A percentile compares a stretch with the other conserved stretches of the same genome.
These are phyloP conservation scores for Pinus taeda DNA, from an alignment of 75 land plant species.

Conservation along the genomic window DNA sequence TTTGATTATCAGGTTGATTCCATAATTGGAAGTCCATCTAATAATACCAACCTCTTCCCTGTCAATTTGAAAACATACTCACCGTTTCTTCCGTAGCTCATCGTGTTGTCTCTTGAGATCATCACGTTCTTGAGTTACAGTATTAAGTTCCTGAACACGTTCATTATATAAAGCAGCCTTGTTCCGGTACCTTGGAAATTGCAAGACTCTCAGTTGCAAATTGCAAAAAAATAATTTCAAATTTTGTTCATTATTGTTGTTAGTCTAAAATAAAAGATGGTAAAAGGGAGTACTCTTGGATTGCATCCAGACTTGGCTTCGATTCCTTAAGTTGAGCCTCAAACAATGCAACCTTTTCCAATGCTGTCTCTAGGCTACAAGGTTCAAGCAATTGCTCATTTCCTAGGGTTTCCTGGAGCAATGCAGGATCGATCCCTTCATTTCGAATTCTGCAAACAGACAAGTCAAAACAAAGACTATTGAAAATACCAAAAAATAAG, in stretches of 20 bases:
- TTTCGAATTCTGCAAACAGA: slow-evolving; percentile 63
- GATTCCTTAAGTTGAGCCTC: slow-evolving; percentile 87
- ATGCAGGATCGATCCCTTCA: slow-evolving; percentile 75
- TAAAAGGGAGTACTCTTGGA: slow-evolving; percentile 64
- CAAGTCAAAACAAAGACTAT: background rate
- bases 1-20: too few species aligned
- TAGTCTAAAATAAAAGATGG: background rate
- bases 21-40: too few species aligned
- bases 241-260: background rate
- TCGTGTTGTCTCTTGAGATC: slow-evolving; percentile 77
- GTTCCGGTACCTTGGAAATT: slow-evolving; percentile 60
- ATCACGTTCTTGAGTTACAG: slow-evolving; percentile 78
- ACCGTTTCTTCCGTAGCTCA: slow-evolving; percentile 80
- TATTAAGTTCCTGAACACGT: slow-evolving; percentile 79
- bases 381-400: slow-evolving; percentile 33
- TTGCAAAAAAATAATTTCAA: background rate
- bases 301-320: slow-evolving; percentile 91
- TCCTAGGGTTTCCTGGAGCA: slow-evolving; percentile 53
- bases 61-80: slow-evolving; percentile 8
- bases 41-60: too few species aligned
- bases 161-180: slow-evolving; percentile 71
- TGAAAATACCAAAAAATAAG: background rate
- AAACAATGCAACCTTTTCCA: slow-evolving; percentile 71
- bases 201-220: background rate
- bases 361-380: slow-evolving; percentile 50